These are phyloP conservation scores for Colletotrichum sp. DNA, from an alignment of 2,329 filamentous ascomycete species.

Conservation along the genomic window DNA sequence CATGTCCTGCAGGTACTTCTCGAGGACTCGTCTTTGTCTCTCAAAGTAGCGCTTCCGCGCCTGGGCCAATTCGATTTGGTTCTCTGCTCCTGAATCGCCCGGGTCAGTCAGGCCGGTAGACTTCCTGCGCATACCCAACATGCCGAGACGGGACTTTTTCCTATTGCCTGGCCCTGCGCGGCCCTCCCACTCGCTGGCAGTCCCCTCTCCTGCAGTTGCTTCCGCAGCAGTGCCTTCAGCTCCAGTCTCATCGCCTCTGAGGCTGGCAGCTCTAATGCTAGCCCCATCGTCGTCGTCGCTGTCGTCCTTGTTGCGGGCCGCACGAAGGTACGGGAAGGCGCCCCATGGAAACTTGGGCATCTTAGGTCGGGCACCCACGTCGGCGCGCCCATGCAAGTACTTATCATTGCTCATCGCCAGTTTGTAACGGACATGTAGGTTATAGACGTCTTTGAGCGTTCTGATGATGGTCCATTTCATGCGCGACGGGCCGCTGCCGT, in stretches of 20 bases:
- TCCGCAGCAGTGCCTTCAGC: conserved; percentile 41
- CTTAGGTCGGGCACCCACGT: conserved; percentile 72
- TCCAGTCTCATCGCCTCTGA: conserved; percentile 48
- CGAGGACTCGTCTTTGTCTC: conserved; percentile 82
- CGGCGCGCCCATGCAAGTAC: conserved; percentile 73
- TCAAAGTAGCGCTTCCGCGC: conserved; percentile 71
- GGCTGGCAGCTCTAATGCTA: conserved; percentile 32
- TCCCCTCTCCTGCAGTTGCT: conserved; percentile 62
- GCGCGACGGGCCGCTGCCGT: conserved; percentile 90
- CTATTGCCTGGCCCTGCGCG: conserved; percentile 28
- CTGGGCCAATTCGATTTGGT: conserved; percentile 45
- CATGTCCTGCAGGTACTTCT: conserved; percentile 91
- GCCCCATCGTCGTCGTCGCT: conserved; percentile 67
- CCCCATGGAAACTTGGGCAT: conserved; percentile 90
- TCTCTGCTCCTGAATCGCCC: conserved; percentile 44
- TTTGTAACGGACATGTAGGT: conserved; percentile 93
- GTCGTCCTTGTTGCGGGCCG: conserved; percentile 79
- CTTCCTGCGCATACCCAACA: conserved; percentile 59
- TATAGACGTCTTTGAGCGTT: conserved; percentile 87
- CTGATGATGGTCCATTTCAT: conserved; percentile 97
- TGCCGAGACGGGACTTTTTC: conserved; percentile 58
- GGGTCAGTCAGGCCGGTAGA: conserved; percentile 56
- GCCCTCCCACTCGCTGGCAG: conserved; percentile 36
- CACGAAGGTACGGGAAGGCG: conserved; percentile 87
- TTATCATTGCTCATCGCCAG: conserved; percentile 84